Evolutionary conservation across 768 basidiomycete species (phyloP).

Genomic region (Lyophyllum atratum): DNA sequence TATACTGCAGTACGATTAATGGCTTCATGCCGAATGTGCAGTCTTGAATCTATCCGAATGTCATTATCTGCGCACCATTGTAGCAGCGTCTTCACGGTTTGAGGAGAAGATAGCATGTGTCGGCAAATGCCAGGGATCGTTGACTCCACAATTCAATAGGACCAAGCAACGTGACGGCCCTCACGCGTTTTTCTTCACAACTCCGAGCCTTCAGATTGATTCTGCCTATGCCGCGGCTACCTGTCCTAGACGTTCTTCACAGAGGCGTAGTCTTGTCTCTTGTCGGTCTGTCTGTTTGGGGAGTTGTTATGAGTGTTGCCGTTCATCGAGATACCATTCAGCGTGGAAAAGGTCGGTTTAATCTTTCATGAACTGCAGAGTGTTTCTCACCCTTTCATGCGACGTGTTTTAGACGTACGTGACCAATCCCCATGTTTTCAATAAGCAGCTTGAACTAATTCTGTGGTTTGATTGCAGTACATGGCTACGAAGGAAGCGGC

Average conservation of each 20-base stretch:
- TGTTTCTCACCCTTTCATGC: conserved; percentile 6
- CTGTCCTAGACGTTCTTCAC: conserved; percentile 51
- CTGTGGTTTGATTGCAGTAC: conserved; percentile 21
- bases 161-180: background rate
- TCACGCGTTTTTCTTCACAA: background rate
- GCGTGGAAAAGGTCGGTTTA: conserved; percentile 52
- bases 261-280: conserved; percentile 56
- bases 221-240: conserved; percentile 23
- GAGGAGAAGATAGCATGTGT: background rate
- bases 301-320: conserved; percentile 50
- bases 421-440: background rate
- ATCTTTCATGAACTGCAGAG: background rate
- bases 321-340: conserved; percentile 57
- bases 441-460: background rate
- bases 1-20: conserved; percentile 36
- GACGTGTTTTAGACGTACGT: conserved; percentile 30
- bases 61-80: conserved; percentile 51
- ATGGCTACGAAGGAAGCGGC: conserved; percentile 33
- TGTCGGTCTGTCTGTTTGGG: conserved; percentile 52
- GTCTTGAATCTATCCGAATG: conserved; percentile 46
- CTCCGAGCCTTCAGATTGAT: too few relatives aligned
- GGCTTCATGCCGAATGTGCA: conserved; percentile 34
- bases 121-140: conserved; percentile 5
- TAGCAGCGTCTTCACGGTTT: conserved; percentile 33
- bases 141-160: conserved; percentile 1